These are phyloP conservation scores for Penicillium sp. DNA, from an alignment of 2,329 filamentous ascomycete genomes.

Conservation along the genomic window DNA sequence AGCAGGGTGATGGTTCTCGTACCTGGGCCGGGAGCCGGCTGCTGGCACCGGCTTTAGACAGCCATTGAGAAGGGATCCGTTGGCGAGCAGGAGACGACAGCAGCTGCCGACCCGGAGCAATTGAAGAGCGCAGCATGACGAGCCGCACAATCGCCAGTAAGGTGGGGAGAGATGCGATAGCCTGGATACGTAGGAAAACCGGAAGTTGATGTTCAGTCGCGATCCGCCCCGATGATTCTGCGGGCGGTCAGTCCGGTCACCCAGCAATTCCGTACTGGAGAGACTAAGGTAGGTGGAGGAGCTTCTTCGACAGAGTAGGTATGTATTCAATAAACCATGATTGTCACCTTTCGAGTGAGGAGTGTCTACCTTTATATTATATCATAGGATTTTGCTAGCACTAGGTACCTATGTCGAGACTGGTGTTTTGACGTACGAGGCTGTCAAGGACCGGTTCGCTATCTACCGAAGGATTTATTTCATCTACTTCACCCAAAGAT, in stretches of 20 bases:
- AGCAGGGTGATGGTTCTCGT: constrained; percentile 23
- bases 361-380: too few species aligned
- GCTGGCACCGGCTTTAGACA: constrained; percentile 38
- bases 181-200: constrained; percentile 32
- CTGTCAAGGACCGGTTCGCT: too few species aligned
- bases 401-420: too few species aligned
- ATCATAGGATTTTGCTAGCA: too few species aligned
- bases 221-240: constrained; percentile 41
- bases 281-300: neutral
- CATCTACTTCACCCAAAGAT: too few species aligned
- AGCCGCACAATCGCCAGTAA: constrained; percentile 44
- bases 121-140: constrained; percentile 59
- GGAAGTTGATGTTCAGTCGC: constrained; percentile 40
- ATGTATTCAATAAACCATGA: too few species aligned
- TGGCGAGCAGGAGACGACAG: constrained; percentile 42
- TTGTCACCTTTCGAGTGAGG: too few species aligned
- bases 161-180: constrained; percentile 28
- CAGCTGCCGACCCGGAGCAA: constrained; percentile 50
- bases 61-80: constrained; percentile 46
- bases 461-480: too few species aligned
- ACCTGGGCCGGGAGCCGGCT: constrained; percentile 45
- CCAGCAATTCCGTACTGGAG: constrained; percentile 3
- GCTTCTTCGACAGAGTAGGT: too few species aligned
- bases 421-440: too few species aligned
- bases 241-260: constrained; percentile 29